Evolutionary conservation across 148 eudicot genomes (phyloP), one percentile per base, ranked within the genome.

Genomic region (Fagopyrum esculentum): DNA sequence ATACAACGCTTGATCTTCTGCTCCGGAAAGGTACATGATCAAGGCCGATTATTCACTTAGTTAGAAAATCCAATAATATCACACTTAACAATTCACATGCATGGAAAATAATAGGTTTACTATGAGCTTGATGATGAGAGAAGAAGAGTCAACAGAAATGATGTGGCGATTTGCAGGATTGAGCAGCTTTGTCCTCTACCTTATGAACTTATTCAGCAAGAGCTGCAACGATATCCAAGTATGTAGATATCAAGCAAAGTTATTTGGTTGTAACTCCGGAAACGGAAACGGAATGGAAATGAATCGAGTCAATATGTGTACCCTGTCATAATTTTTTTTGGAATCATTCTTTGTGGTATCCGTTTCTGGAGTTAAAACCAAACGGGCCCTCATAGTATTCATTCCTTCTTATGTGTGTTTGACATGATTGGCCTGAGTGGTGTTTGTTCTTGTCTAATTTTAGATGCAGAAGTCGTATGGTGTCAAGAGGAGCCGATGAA

Each of bases 401-500:
- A 35, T 0, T 35, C 40, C 40, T 35, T 35, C 40, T 35, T 35
- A 35, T 35, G 1, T 35, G n/a, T 35, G 5, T 54, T 51, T 35
- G 3, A 45, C 56, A 48, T 57, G 35, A 55, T 55, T 71, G 7
- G 73, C 29, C 12, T 19, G 50, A 46, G 12, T 45, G 49, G 30
- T 57, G 8, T n/a, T 7, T 17, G 12, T 57, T 22, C 35, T 19
- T 57, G 35, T 17, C 9, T 9, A 57, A 17, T 19, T 57, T 40
- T 85, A 88, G 91, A 90, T 84, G 95, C 95, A 8, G 92, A 90
- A 82, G 61, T 90, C 16, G 92, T 88, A 30, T 90, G 92, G 95
- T 90, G 95, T 80, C 95, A 90, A 81, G 95, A 88, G 80, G 95
- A 90, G 82, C 90, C 92, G 45, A 85, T 90, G 95, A 90, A 90